Evolutionary conservation across 805 yeast genomes (phyloP), one percentile per base, ranked within the genome.

Genomic region (Candida suzukii): DNA sequence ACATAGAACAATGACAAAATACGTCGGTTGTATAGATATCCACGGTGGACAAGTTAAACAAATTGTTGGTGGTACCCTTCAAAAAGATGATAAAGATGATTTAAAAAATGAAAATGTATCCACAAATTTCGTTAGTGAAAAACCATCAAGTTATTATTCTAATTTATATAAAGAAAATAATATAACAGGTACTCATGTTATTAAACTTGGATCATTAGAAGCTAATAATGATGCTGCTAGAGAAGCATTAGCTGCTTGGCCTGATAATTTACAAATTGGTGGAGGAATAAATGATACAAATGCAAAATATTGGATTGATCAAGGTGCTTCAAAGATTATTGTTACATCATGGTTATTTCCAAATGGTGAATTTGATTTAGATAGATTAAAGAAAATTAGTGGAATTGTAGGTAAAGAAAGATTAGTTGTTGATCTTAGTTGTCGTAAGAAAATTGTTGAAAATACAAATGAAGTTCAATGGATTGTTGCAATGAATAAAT

Each of bases 401-500:
- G 38, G 53, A 0, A 46, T 70, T 18, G 81, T 91, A 17, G 95
- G 95, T 0, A 76, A 71, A 40, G 68, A 69, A 3, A 66, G 73
- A 35, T 63, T 93, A n/a, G 90, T 93, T 9, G 81, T 93, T 34
- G 99, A 93, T 59, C 70, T 93, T 53, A 87, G 96, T 58, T 91
- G 98, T 60, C 73, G 95, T 45, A 61, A 66, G 16, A 56, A 54
- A 6, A 47, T 54, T 5, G 37, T 34, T 29, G 56, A 52, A n/a
- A 52, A 54, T 3, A 46, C 54, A 40, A 63, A 58, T 2, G 55
- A 46, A 16, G 20, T 37, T 1, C 60, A 68, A 35, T 93, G 99
- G 99, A 73, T 83, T 28, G 99, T 93, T n/a, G 96, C 98, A 2
- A 93, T 88, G 79, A 90, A 93, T 63, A 84, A 88, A 61, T 93